Percentiles rank a stretch among this genome's conserved stretches.
Evolutionary conservation across 1,284 basidiomycete genomes (phyloP).

Genomic region (Thecaphora thlaspeos): DNA sequence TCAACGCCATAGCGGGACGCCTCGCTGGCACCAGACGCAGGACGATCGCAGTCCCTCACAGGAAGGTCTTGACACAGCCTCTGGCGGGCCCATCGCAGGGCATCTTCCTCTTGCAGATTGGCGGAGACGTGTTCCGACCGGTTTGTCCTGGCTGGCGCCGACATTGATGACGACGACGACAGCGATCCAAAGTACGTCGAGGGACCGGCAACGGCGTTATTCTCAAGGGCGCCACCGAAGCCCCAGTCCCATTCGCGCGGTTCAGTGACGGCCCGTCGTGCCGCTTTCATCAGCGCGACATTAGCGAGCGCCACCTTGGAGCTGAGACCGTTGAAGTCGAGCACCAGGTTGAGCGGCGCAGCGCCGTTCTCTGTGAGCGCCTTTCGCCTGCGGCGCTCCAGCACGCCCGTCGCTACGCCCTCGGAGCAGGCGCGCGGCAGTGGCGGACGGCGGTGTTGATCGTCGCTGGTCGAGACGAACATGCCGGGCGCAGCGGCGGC

Average conservation of each 20-base stretch:
- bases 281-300: conserved; percentile 21
- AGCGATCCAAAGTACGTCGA: background rate
- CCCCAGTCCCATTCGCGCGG: conserved; percentile 35
- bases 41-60: too few relatives aligned
- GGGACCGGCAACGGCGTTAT: background rate
- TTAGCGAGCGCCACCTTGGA: conserved; percentile 30
- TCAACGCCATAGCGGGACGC: conserved; percentile 9
- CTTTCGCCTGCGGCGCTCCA: conserved; percentile 25
- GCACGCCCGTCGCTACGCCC: conserved; percentile 21
- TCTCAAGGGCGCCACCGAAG: background rate
- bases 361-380: conserved; percentile 2
- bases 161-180: too few relatives aligned
- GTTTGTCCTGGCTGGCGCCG: background rate
- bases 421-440: conserved; percentile 31
- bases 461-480: background rate
- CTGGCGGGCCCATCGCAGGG: conserved; percentile 1
- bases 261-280: conserved; percentile 24
- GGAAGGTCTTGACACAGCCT: conserved; percentile 9
- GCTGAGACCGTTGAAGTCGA: conserved; percentile 23
- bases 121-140: background rate
- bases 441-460: conserved; percentile 7
- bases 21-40: conserved; percentile 6
- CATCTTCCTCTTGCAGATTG: conserved; percentile 8
- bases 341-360: conserved; percentile 19
- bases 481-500: background rate